A percentile compares a stretch with the other conserved stretches of the same genome.
phyloP scores from a whole-genome alignment of 2,329 filamentous ascomycete species.

The Aspergillus chevalieri region DNA sequence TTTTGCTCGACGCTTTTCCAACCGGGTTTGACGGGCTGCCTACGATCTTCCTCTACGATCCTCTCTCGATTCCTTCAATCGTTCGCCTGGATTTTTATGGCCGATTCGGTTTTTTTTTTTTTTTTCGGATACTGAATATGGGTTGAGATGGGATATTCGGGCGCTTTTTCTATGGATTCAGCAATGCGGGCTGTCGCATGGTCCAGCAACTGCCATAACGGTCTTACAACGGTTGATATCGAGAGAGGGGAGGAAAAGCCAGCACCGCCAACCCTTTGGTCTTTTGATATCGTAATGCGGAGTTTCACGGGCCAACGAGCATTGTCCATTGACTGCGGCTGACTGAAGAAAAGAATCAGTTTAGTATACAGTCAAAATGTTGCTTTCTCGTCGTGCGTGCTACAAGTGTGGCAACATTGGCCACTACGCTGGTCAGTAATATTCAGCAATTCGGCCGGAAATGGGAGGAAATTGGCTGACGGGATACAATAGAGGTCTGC shows the following conservation, averaged over 20 bases:
- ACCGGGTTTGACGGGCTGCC: not conserved
- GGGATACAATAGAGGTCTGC: constrained; percentile 69
- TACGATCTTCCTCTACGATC: not conserved
- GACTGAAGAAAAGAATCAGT: constrained; percentile 10
- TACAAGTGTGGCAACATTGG: constrained; percentile 74
- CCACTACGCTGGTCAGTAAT: constrained; percentile 52
- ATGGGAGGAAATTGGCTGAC: constrained; percentile 42
- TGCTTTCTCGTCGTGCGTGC: constrained; percentile 77
- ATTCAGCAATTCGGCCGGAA: not conserved
- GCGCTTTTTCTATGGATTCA: not conserved
- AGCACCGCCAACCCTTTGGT: not conserved
- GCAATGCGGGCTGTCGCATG: not conserved
- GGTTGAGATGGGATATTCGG: not conserved
- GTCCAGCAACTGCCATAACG: not conserved
- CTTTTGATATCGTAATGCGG: not conserved
- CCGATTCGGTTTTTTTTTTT: not conserved
- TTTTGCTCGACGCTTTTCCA: not conserved
- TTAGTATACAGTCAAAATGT: constrained; percentile 51
- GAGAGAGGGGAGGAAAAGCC: not conserved
- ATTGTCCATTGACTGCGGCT: not conserved
- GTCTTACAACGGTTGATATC: not conserved
- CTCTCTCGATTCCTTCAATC: constrained; percentile 1
- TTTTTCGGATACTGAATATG: not conserved
- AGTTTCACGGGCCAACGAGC: not conserved
- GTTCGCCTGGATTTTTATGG: not conserved